Conservation (phyloP, 352 stramenopile genomes). For the Phytophthora ohioensis region DNA sequence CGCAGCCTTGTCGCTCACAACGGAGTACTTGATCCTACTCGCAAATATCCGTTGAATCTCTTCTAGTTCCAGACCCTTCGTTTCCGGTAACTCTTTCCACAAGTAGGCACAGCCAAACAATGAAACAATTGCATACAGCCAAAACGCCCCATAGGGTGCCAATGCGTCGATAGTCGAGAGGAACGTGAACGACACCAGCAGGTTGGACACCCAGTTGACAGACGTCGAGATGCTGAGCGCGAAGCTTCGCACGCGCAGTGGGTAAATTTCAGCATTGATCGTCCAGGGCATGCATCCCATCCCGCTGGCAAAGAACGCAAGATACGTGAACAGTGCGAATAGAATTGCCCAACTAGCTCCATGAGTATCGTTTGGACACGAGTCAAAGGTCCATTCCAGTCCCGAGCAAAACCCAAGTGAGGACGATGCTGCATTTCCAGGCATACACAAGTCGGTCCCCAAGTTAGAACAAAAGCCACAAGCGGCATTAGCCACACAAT, state of each 20-base stretch:
- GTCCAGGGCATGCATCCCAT: constrained; percentile 94
- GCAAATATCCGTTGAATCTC: constrained; percentile 93
- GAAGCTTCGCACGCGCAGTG: constrained; percentile 86
- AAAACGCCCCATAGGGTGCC: constrained; percentile 85
- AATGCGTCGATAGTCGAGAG: constrained; percentile 86
- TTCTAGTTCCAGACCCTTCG: constrained; percentile 93
- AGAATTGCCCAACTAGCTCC: constrained; percentile 62
- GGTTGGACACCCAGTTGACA: constrained; percentile 94
- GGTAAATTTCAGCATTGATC: constrained; percentile 96
- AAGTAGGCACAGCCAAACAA: constrained; percentile 81
- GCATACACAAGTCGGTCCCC: constrained; percentile 38
- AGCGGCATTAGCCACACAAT: constrained; percentile 62
- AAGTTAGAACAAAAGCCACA: constrained; percentile 48
- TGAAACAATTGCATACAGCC: constrained; percentile 89
- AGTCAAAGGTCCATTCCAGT: constrained; percentile 51
- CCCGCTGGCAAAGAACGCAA: constrained; percentile 80
- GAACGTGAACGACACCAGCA: constrained; percentile 95
- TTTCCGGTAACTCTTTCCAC: constrained; percentile 90
- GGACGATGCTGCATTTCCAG: constrained; percentile 24
- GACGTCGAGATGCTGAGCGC: constrained; percentile 90
- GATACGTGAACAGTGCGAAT: constrained; percentile 71
- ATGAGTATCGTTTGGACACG: constrained; percentile 58
- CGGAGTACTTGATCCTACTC: constrained; percentile 23
- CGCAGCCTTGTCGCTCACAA: constrained; percentile 9
- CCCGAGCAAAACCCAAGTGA: constrained; percentile 32